Percentiles rank a stretch among this genome's conserved stretches.
These are phyloP conservation scores for Psilocybe sp. DNA, from an alignment of 768 basidiomycete species.

Conservation along the genomic window DNA sequence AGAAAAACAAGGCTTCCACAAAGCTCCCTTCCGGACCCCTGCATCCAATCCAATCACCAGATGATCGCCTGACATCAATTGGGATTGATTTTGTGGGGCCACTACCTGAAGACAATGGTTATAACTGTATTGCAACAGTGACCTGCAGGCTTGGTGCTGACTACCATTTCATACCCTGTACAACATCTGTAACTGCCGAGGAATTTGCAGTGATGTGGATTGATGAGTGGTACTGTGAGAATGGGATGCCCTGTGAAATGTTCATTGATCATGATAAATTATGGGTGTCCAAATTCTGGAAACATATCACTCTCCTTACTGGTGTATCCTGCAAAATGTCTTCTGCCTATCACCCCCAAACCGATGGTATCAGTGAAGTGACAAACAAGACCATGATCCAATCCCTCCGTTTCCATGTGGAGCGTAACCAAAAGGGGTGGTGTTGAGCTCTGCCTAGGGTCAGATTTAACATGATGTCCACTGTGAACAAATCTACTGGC, in stretches of 20 bases:
- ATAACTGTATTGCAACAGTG: constrained; percentile 18
- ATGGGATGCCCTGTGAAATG: constrained; percentile 26
- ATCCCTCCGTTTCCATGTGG: constrained; percentile 22
- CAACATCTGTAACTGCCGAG: constrained; percentile 14
- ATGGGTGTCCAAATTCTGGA: constrained; percentile 24
- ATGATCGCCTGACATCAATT: constrained; percentile 15
- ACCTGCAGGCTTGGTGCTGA: constrained; percentile 15
- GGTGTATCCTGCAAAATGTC: constrained; percentile 1
- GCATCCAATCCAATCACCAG: constrained; percentile 24
- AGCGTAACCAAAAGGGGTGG: constrained; percentile 31
- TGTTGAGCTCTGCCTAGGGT: constrained; percentile 18
- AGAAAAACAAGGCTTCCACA: constrained; percentile 30
- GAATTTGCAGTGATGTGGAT: constrained; percentile 23
- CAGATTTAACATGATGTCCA: constrained; percentile 31
- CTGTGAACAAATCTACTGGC: constrained; percentile 25
- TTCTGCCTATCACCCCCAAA: constrained; percentile 32
- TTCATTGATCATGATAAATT: constrained; percentile 30
- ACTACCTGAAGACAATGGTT: constrained; percentile 26
- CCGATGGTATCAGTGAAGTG: constrained; percentile 29
- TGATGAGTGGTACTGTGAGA: constrained; percentile 26
- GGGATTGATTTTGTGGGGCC: constrained; percentile 35
- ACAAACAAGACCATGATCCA: constrained; percentile 32
- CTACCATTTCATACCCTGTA: constrained; percentile 2
- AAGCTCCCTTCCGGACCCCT: constrained; percentile 25
- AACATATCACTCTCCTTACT: constrained; percentile 10